These are phyloP conservation scores for Cylindrodendrum hubeiense DNA, from an alignment of 2,329 filamentous ascomycete species.

Conservation along the genomic window DNA sequence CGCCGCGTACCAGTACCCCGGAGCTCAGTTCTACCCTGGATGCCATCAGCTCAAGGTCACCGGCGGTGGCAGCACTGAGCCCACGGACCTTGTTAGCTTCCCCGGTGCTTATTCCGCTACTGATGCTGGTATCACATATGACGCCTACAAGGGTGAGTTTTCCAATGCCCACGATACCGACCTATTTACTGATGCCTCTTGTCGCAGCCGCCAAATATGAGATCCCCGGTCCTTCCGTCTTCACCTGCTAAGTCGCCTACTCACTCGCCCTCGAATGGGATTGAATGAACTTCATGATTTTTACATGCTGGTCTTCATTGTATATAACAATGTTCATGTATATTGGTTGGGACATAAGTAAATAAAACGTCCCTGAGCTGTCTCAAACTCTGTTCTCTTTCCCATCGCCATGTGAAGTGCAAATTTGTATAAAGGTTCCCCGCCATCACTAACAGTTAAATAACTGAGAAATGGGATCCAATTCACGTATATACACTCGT, in stretches of 20 bases:
- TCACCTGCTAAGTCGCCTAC: conserved; percentile 60
- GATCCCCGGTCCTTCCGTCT: conserved; percentile 61
- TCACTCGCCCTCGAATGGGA: background rate
- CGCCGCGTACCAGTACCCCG: conserved; percentile 60
- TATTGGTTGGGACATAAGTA: conserved; percentile 12
- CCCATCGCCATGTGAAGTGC: background rate
- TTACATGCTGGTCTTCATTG: conserved; percentile 21
- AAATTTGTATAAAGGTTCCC: background rate
- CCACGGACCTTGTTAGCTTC: conserved; percentile 60
- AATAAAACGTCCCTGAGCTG: background rate
- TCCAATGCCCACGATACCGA: background rate
- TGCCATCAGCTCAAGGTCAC: conserved; percentile 69
- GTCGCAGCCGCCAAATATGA: conserved; percentile 53
- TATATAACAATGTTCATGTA: conserved; percentile 28
- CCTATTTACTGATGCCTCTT: background rate
- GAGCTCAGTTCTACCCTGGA: conserved; percentile 69
- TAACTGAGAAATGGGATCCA: background rate
- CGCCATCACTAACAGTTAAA: background rate
- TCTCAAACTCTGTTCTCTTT: background rate
- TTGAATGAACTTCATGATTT: conserved; percentile 11
- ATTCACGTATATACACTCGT: no score
- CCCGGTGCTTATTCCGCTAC: conserved; percentile 64
- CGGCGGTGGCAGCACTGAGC: conserved; percentile 58
- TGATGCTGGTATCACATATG: conserved; percentile 65
- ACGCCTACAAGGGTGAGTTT: conserved; percentile 60